Conservation (phyloP, 1,284 basidiomycete species). For the Sporisorium exsertum region DNA sequence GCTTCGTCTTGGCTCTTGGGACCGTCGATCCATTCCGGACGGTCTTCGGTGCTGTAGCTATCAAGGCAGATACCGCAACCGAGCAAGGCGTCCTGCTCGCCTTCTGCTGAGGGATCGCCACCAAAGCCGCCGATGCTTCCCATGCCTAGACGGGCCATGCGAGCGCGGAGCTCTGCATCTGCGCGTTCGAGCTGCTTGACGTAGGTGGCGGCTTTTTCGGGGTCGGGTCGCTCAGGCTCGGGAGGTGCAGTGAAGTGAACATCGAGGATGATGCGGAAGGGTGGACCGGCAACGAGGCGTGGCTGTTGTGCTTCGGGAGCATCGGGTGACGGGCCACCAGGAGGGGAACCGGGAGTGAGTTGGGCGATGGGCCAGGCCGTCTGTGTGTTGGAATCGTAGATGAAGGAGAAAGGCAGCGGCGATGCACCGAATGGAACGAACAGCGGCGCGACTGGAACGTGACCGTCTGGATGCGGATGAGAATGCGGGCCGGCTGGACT, state of each 20-base stretch:
- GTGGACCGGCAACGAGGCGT: constrained; percentile 53
- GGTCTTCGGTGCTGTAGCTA: constrained; percentile 58
- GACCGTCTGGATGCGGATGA: constrained; percentile 34
- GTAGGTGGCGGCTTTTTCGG: constrained; percentile 45
- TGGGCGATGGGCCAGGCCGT: constrained; percentile 61
- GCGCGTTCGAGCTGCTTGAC: constrained; percentile 61
- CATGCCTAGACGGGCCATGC: constrained; percentile 63
- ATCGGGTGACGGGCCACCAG: constrained; percentile 34
- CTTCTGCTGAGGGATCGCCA: neutral
- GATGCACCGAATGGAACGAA: constrained; percentile 60
- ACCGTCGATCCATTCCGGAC: constrained; percentile 60
- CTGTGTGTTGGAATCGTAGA: constrained; percentile 56
- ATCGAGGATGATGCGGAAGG: constrained; percentile 58
- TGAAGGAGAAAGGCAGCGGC: constrained; percentile 60
- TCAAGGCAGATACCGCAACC: constrained; percentile 66
- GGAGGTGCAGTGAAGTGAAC: constrained; percentile 44
- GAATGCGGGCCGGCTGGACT: constrained; percentile 6
- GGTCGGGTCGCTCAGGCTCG: constrained; percentile 48
- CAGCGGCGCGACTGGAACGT: constrained; percentile 53
- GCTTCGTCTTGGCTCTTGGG: constrained; percentile 52
- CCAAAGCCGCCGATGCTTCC: constrained; percentile 58
- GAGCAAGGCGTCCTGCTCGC: constrained; percentile 30
- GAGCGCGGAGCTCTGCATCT: constrained; percentile 62
- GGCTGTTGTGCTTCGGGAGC: constrained; percentile 39
- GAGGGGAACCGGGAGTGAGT: constrained; percentile 35